Percentiles rank a stretch among this genome's conserved stretches.
Conservation (phyloP, 441 rosid genomes). For the Populus hybrid region DNA sequence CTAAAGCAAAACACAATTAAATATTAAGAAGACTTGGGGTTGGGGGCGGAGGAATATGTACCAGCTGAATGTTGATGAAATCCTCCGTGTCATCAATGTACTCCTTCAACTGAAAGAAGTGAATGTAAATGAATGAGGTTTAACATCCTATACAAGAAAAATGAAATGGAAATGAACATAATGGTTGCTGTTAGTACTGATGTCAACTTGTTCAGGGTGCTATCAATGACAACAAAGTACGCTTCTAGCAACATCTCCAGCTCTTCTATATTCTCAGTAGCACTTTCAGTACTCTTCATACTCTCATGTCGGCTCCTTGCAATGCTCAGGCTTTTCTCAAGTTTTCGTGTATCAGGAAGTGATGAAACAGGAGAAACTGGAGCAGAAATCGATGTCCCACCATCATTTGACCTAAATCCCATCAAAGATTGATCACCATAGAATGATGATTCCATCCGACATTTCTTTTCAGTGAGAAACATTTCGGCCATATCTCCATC, state of each 20-base stretch:
- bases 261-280: slow-evolving; percentile 76
- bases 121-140: slow-evolving; percentile 7
- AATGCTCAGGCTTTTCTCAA: slow-evolving; percentile 82
- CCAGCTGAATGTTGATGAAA: slow-evolving; percentile 97
- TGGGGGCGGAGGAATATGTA: slow-evolving; percentile 19
- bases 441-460: slow-evolving; percentile 71
- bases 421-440: slow-evolving; percentile 73
- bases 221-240: slow-evolving; percentile 93
- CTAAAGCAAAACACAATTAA: neutral
- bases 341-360: slow-evolving; percentile 70
- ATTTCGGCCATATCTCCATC: slow-evolving; percentile 99
- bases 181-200: slow-evolving; percentile 47
- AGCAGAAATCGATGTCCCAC: slow-evolving; percentile 67
- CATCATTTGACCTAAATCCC: slow-evolving; percentile 74
- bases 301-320: slow-evolving; percentile 95
- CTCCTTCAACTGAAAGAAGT: slow-evolving; percentile 76
- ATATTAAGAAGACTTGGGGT: neutral
- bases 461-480: slow-evolving; percentile 96
- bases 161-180: neutral
- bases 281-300: slow-evolving; percentile 73
- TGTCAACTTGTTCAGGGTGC: slow-evolving; percentile 89
- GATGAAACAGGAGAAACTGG: slow-evolving; percentile 96
- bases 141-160: neutral
- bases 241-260: slow-evolving; percentile 99
- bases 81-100: slow-evolving; percentile 98